These are phyloP conservation scores for Xylaria palmicola DNA, from an alignment of 495 filamentous ascomycete genomes.

Conservation along the genomic window DNA sequence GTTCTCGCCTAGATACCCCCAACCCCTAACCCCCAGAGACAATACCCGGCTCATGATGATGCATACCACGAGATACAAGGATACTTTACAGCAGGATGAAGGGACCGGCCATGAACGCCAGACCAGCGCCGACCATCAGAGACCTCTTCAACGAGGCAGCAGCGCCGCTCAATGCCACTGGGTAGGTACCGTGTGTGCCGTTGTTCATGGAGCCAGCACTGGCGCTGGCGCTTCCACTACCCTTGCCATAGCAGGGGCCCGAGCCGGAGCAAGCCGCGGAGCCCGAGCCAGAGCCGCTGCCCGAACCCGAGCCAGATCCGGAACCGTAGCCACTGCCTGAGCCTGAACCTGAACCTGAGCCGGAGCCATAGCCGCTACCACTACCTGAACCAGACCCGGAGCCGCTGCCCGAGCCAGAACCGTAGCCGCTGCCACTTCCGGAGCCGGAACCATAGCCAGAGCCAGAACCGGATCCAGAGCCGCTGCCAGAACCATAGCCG, in stretches of 20 bases:
- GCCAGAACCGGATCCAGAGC: neutral
- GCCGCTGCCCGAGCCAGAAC: neutral
- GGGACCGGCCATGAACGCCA: conserved; percentile 26
- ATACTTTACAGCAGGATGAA: conserved; percentile 25
- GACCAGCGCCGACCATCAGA: conserved; percentile 22
- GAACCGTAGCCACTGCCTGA: neutral
- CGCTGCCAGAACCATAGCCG: neutral
- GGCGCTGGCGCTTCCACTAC: neutral
- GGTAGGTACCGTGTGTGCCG: conserved; percentile 5
- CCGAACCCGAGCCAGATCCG: neutral
- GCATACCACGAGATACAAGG: neutral
- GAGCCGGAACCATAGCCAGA: neutral
- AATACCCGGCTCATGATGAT: neutral
- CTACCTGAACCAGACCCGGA: neutral
- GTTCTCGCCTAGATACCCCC: neutral
- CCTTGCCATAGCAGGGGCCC: neutral
- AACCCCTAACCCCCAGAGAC: neutral
- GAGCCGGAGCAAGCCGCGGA: neutral
- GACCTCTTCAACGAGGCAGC: conserved; percentile 26
- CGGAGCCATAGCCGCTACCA: neutral
- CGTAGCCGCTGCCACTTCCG: neutral
- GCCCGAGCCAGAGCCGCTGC: neutral
- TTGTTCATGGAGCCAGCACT: conserved; percentile 11
- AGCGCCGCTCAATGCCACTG: conserved; percentile 22
- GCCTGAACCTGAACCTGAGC: neutral